Percentiles rank a stretch among this genome's conserved stretches.
These are phyloP conservation scores for Phoenix dactylifera DNA, from an alignment of 176 grass and related monocot species.

Conservation along the genomic window DNA sequence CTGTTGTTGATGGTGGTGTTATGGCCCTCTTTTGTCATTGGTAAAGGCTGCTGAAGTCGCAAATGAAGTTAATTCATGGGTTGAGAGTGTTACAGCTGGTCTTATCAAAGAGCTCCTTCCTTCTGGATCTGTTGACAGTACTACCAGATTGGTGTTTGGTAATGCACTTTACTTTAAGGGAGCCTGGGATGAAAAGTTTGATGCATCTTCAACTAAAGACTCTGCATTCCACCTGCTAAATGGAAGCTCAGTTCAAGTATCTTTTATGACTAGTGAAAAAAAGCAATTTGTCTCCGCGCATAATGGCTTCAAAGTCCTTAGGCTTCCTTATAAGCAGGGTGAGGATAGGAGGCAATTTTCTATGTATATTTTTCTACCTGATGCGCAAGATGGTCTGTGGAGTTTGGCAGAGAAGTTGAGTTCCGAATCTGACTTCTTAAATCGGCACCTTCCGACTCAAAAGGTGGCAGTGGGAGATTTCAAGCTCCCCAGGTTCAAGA, in stretches of 20 bases:
- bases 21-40: conserved; percentile 1
- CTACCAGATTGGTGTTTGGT: conserved; percentile 53
- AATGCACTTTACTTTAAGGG: conserved; percentile 86
- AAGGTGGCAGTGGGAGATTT: conserved; percentile 45
- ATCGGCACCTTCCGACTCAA: conserved; percentile 27
- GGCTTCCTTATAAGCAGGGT: conserved; percentile 60
- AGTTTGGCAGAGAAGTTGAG: conserved; percentile 47
- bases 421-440: conserved; percentile 45
- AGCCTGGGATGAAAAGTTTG: conserved; percentile 63
- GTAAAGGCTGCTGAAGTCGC: conserved; percentile 44
- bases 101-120: conserved; percentile 61
- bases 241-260: conserved; percentile 43
- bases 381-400: conserved; percentile 46
- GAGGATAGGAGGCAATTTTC: conserved; percentile 62
- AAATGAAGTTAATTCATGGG: conserved; percentile 68
- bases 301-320: conserved; percentile 48
- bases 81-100: conserved; percentile 43
- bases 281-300: conserved; percentile 39
- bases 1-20: conserved; percentile 7
- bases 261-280: conserved; percentile 54
- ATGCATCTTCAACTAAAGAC: conserved; percentile 43
- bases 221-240: conserved; percentile 47
- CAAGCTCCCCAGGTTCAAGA: conserved; percentile 78
- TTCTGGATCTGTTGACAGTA: conserved; percentile 31
- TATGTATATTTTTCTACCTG: conserved; percentile 68